Conservation (phyloP, 257 asterid genomes). For the Solanum piurae region DNA sequence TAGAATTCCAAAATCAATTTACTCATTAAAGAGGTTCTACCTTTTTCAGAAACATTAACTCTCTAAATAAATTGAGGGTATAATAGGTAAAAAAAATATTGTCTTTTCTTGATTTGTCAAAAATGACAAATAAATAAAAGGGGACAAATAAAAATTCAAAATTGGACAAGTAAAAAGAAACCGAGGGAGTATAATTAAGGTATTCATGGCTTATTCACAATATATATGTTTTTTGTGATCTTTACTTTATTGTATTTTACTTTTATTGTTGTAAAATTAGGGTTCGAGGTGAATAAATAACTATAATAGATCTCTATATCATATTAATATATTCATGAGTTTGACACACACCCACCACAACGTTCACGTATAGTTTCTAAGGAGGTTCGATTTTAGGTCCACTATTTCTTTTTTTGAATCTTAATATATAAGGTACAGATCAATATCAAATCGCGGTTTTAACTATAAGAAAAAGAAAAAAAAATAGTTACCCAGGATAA, state of each 20-base stretch:
- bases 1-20: too few species aligned
- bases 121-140: too few species aligned
- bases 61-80: too few species aligned
- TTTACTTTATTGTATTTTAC: not conserved
- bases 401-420: not conserved
- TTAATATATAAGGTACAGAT: not conserved
- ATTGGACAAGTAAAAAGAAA: too few species aligned
- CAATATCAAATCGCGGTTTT: not conserved
- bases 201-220: too few species aligned
- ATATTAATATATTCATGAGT: not conserved
- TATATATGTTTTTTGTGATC: not conserved
- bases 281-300: not conserved
- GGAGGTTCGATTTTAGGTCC: not conserved
- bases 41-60: too few species aligned
- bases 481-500: slow-evolving; percentile 4
- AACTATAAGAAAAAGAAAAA: not conserved
- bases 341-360: not conserved
- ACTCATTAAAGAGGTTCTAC: too few species aligned
- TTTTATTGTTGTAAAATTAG: not conserved
- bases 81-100: too few species aligned
- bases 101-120: too few species aligned
- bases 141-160: too few species aligned
- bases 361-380: not conserved
- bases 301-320: not conserved
- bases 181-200: not conserved